Conservation (phyloP, 164 flowering plant genomes). For the Stephania cephalantha region DNA sequence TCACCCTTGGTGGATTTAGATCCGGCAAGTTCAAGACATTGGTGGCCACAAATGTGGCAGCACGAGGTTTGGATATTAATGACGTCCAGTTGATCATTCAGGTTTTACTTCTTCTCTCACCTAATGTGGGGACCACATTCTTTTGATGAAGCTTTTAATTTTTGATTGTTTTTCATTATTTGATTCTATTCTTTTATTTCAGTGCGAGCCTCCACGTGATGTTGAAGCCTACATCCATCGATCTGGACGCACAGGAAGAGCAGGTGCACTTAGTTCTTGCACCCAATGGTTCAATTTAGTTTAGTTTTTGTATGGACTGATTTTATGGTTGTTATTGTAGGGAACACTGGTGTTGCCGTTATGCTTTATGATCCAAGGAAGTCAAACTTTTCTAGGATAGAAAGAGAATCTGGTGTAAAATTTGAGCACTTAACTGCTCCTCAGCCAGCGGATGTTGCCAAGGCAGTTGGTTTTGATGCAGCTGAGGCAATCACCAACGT, state of each 20-base stretch:
- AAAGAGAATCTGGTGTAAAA: constrained; percentile 87
- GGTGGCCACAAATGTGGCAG: constrained; percentile 97
- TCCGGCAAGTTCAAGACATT: constrained; percentile 76
- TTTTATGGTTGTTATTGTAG: constrained; percentile 22
- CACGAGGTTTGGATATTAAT: constrained; percentile 91
- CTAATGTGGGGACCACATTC: neutral
- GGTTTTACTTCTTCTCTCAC: constrained; percentile 20
- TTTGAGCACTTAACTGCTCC: constrained; percentile 89
- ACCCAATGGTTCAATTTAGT: neutral
- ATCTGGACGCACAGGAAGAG: constrained; percentile 97
- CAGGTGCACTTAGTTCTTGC: constrained; percentile 37
- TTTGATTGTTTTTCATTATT: neutral
- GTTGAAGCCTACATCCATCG: constrained; percentile 97
- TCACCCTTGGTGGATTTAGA: constrained; percentile 81
- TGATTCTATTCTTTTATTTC: constrained; percentile 8
- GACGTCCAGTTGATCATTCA: constrained; percentile 93
- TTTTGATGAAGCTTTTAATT: neutral
- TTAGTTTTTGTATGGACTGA: neutral
- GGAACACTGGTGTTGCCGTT: constrained; percentile 85
- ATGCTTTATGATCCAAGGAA: constrained; percentile 88
- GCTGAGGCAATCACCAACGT: constrained; percentile 55
- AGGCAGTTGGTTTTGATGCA: constrained; percentile 72
- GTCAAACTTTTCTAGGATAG: constrained; percentile 61
- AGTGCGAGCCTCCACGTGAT: constrained; percentile 99
- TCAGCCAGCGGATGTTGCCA: constrained; percentile 81